Base-by-base conservation (phyloP, 192 early-diverging fungal species). In the Podila minutissima region DNA sequence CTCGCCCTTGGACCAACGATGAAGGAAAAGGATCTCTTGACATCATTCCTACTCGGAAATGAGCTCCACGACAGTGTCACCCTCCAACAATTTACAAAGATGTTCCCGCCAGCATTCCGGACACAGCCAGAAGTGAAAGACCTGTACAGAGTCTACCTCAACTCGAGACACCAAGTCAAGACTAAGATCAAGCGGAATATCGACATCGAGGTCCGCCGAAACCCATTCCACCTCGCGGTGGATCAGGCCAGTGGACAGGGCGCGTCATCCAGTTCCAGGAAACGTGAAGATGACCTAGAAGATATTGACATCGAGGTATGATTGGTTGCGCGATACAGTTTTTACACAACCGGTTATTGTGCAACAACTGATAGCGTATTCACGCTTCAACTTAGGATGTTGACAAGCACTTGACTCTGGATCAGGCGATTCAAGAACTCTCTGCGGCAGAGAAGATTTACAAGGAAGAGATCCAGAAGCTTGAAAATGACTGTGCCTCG, bases 11-110 rank as follows among this genome's bases (percentile, higher is more conserved):
- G 50, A 24, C n/a, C 20, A 55, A 5, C 6, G 24, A 76, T 72
- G 70, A 76, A 72, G 31, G 82, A 83, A 59, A 74, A 76, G 19
- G 82, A 75, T 55, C 70, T 83, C 8, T 50, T 83, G 3, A 5
- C 69, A 11, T 68, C 64, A 55, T 83, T 75, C 55, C 69, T 83
- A 0, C 69, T 83, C 15, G 82, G 82, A 35, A 83, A 76, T 48
- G 74, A 76, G 49, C 70, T 83, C 1, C 82, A 75, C 49, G 82
- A 83, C 70, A 71, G 68, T 28, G 62, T 83, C 5, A 66, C 82
- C 11, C 69, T 83, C 26, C 62, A 66, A 28, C 69, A 76, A 20
- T 72, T 72, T 60, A 38, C 60, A 13, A 46, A 24, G 3, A 33
- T 71, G 41, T 83, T 83, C 41, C 82, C 74, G 6, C 1, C 12